Conservation (phyloP, 148 eudicot species). For the Rhododendron kiyosumense region DNA sequence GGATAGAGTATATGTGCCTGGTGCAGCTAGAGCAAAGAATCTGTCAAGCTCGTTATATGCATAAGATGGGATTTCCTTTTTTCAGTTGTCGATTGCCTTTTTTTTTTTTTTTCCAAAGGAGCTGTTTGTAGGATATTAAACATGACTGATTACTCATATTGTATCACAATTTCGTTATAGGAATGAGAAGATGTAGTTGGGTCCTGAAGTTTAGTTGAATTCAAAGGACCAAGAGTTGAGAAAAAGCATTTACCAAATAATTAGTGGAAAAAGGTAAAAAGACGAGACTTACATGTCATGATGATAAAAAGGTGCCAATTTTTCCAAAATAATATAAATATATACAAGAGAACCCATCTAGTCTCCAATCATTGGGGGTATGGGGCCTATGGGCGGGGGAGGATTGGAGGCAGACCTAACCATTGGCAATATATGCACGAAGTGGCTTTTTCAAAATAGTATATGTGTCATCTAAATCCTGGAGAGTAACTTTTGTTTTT, state of each 20-base stretch:
- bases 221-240: background rate
- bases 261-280: background rate
- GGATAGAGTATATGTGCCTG: background rate
- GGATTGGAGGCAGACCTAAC: no score
- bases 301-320: background rate
- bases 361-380: no score
- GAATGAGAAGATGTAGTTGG: background rate
- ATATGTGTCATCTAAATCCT: background rate
- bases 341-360: no score
- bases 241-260: background rate
- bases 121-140: background rate
- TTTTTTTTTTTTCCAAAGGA: background rate
- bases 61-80: background rate
- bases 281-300: background rate
- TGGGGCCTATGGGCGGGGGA: no score
- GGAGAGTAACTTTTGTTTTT: background rate
- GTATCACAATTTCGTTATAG: background rate
- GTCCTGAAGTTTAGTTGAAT: background rate
- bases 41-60: background rate
- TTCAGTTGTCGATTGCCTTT: background rate
- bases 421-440: no score
- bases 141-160: background rate
- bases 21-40: background rate
- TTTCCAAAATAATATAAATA: background rate
- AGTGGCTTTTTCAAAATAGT: no score